These are phyloP conservation scores for Hsuehochloa calcarea DNA, from an alignment of 176 grass and related monocot species.

Conservation along the genomic window DNA sequence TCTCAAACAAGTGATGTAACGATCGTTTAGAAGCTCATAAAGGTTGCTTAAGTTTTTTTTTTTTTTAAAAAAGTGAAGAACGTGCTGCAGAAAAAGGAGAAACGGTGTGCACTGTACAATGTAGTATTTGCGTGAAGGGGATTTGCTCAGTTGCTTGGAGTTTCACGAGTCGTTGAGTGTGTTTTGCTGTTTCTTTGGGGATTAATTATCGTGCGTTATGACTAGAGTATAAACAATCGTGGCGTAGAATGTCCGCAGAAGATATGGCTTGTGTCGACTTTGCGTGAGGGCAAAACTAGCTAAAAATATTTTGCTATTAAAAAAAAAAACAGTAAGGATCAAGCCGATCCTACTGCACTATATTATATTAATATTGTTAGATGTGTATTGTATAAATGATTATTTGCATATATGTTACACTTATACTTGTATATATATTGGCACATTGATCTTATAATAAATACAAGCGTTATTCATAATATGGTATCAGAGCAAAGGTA, in stretches of 20 bases:
- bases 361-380: too few relatives aligned
- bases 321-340: too few relatives aligned
- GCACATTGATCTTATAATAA: too few relatives aligned
- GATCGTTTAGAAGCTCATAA: background rate
- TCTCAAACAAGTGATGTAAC: background rate
- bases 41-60: background rate
- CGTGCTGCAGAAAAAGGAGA: background rate
- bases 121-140: background rate
- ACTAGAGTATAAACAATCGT: background rate
- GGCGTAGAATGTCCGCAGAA: background rate
- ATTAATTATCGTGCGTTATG: background rate
- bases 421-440: too few relatives aligned
- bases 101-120: background rate
- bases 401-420: too few relatives aligned
- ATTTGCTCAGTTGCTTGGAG: too few relatives aligned
- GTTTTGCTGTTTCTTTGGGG: too few relatives aligned
- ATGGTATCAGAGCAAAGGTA: too few relatives aligned
- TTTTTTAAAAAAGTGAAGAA: background rate
- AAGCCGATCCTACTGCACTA: too few relatives aligned
- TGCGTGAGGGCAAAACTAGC: constrained; percentile 10
- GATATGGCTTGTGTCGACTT: background rate
- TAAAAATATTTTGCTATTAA: background rate
- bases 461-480: too few relatives aligned
- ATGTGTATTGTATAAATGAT: too few relatives aligned
- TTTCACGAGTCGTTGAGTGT: too few relatives aligned